Evolutionary conservation across 495 filamentous ascomycete genomes (phyloP).

Genomic region (Penicillium maclennaniae): DNA sequence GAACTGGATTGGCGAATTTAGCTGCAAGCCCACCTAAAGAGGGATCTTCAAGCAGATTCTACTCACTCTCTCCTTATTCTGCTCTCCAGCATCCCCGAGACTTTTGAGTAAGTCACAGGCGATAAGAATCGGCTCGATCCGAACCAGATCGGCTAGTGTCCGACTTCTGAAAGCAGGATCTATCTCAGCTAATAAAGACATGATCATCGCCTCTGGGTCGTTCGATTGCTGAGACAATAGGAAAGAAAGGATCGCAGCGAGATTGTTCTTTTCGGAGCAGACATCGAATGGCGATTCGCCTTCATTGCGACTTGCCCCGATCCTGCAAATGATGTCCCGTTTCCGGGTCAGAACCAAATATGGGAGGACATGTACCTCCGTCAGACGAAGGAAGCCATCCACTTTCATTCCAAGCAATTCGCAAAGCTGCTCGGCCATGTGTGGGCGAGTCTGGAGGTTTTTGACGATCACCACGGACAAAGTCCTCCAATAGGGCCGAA

Average conservation of each 20-base stretch:
- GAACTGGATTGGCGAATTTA: slow-evolving; percentile 39
- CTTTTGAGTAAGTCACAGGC: slow-evolving; percentile 82
- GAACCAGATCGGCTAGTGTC: slow-evolving; percentile 64
- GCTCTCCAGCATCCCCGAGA: slow-evolving; percentile 63
- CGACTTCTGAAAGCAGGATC: slow-evolving; percentile 64
- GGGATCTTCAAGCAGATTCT: too few relatives aligned
- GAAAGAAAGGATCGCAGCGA: slow-evolving; percentile 73
- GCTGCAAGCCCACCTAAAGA: not conserved
- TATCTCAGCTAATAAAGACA: slow-evolving; percentile 61
- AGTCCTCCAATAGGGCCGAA: slow-evolving; percentile 82
- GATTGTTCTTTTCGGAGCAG: slow-evolving; percentile 63
- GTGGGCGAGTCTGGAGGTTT: slow-evolving; percentile 72
- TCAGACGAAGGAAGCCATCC: slow-evolving; percentile 64
- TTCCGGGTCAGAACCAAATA: slow-evolving; percentile 77
- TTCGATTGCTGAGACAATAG: slow-evolving; percentile 67
- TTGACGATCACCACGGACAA: slow-evolving; percentile 76
- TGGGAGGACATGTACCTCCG: slow-evolving; percentile 80
- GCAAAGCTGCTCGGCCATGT: slow-evolving; percentile 75
- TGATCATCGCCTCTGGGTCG: slow-evolving; percentile 63
- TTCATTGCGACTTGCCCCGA: slow-evolving; percentile 69
- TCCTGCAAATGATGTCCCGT: slow-evolving; percentile 70
- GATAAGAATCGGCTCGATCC: slow-evolving; percentile 68
- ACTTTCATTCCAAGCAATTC: slow-evolving; percentile 73
- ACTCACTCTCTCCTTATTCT: slow-evolving; percentile 53
- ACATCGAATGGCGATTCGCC: slow-evolving; percentile 53